These are phyloP conservation scores for Cladochytrium replicatum DNA, from an alignment of 192 early-diverging fungal genomes.

Conservation along the genomic window DNA sequence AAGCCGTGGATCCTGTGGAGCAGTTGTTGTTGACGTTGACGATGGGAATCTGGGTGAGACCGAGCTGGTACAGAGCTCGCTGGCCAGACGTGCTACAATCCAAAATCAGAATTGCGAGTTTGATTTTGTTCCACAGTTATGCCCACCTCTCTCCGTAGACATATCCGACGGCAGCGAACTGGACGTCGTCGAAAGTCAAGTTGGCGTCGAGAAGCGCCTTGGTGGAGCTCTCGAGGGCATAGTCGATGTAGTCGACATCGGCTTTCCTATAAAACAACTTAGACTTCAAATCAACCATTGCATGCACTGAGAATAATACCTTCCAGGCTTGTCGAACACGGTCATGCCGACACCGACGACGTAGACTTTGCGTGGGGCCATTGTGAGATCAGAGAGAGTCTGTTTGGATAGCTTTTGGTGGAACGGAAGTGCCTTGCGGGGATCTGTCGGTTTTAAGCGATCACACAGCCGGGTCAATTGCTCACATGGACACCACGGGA, in stretches of 20 bases:
- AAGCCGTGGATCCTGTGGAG: constrained; percentile 62
- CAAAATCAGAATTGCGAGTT: not conserved
- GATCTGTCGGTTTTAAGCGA: no score
- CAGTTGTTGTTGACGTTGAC: constrained; percentile 74
- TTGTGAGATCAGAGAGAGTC: no score
- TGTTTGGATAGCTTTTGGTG: no score
- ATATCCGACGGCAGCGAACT: constrained; percentile 35
- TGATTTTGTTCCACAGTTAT: not conserved
- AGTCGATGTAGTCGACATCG: constrained; percentile 27
- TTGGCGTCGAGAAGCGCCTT: constrained; percentile 66
- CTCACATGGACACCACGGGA: no score
- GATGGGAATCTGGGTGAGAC: constrained; percentile 60
- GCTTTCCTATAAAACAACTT: no score
- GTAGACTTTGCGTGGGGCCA: no score
- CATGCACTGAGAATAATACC: not conserved
- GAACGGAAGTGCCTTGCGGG: no score
- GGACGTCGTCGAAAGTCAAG: constrained; percentile 53
- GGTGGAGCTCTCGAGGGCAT: constrained; percentile 38
- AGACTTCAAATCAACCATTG: not conserved
- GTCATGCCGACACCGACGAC: constrained; percentile 16
- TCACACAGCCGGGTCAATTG: no score
- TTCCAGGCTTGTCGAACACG: constrained; percentile 14
- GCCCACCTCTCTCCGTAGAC: constrained; percentile 1
- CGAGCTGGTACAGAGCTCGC: constrained; percentile 61
- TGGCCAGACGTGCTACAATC: constrained; percentile 50